A percentile compares a stretch with the other conserved stretches of the same genome.
phyloP scores from a whole-genome alignment of 345 rosid species.

The Hypericum perforatum region DNA sequence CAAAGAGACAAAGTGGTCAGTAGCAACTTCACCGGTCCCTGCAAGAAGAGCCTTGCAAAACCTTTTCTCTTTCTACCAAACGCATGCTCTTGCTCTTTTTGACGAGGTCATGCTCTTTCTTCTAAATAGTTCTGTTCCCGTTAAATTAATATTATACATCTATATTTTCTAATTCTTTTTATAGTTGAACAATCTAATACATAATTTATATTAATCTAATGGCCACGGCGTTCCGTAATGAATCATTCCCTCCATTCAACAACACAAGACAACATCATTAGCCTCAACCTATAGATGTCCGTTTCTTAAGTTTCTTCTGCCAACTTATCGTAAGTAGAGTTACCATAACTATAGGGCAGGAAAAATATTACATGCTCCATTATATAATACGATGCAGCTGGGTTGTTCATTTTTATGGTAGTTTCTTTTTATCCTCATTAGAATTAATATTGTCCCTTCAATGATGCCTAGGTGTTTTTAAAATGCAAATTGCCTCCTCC shows the following conservation, averaged over 20 bases:
- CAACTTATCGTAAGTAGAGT: conserved; percentile 12
- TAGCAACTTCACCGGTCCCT: conserved; percentile 18
- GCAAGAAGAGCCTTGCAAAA: conserved; percentile 15
- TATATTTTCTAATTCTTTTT: conserved; percentile 10
- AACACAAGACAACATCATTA: conserved; percentile 86
- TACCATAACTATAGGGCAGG: background rate
- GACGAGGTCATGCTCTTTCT: conserved; percentile 27
- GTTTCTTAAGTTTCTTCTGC: conserved; percentile 20
- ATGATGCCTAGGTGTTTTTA: too few relatives aligned
- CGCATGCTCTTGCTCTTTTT: conserved; percentile 26
- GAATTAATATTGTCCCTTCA: too few relatives aligned
- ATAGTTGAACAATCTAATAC: background rate
- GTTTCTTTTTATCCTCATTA: too few relatives aligned
- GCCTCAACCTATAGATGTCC: conserved; percentile 52
- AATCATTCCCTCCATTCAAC: conserved; percentile 83
- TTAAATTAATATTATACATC: background rate
- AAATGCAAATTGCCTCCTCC: too few relatives aligned
- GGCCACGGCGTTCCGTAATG: conserved; percentile 46
- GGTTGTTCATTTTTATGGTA: too few relatives aligned
- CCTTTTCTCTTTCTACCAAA: conserved; percentile 25
- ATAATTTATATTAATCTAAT: conserved; percentile 11
- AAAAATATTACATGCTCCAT: conserved; percentile 17
- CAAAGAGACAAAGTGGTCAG: conserved; percentile 42
- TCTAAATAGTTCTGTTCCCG: background rate
- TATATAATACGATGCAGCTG: conserved; percentile 8